Evolutionary conservation across 495 filamentous ascomycete species (phyloP), one percentile per base, ranked within the genome.

Genomic region (Massariosphaeria phaeospora): DNA sequence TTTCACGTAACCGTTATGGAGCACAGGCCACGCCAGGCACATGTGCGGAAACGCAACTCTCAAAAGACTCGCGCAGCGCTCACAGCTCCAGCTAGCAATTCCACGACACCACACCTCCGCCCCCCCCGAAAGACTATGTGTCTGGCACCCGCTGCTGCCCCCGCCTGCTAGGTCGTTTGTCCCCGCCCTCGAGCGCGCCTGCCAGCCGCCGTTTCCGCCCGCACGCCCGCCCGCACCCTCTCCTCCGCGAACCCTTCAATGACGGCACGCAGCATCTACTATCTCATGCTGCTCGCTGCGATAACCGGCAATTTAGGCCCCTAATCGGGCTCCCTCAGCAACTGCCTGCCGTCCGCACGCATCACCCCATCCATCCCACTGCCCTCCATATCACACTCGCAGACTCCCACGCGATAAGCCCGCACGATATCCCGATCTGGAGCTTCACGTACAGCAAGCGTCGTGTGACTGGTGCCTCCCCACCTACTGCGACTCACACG

Each of bases 361-460:
- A 42, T 44, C 31, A 24, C 48, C 53, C 27, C 40, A 42, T 27
- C 34, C 7, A 11, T 31, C 21, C 48, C n/a, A n/a, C n/a, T n/a
- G n/a, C n/a, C n/a, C n/a, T n/a, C n/a, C n/a, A n/a, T n/a, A n/a
- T n/a, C n/a, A 49, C 38, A 52, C 38, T 39, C 46, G 31, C 55
- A 59, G 2, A n/a, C 57, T 57, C 61, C 61, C 61, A 61, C 61
- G 61, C 61, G 61, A 64, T 64, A 64, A 64, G 61, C 61, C 47
- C 26, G 38, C 29, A 48, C 48, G 35, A 21, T 36, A 41, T 56
- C 61, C 61, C 55, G 56, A 60, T 60, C 51, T 52, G 61, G 61
- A 15, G 17, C 52, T 36, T 34, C 15, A 43, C 55, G 6, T 23
- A 21, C 52, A 17, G 41, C 36, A 43, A 39, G 12, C 42, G n/a